phyloP scores from a whole-genome alignment of 2,329 filamentous ascomycete species.

The Epichloe bromicola region DNA sequence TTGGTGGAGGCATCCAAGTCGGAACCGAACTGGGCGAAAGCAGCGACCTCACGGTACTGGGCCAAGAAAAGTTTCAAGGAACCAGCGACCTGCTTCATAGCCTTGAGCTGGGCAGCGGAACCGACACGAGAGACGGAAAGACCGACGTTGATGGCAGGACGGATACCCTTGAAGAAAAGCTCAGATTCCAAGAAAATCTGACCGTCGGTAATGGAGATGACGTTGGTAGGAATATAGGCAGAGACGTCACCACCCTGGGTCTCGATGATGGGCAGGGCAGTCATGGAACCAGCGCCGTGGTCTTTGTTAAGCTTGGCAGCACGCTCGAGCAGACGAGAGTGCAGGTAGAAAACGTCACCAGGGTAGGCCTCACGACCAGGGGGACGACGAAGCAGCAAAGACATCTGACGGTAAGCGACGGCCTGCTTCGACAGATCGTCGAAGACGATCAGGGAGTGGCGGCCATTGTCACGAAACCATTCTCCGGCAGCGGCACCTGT shows the following conservation, averaged over 20 bases:
- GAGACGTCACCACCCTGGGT: slow-evolving; percentile 99
- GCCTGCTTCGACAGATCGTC: slow-evolving; percentile 98
- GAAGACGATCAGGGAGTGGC: slow-evolving; percentile 82
- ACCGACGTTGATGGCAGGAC: slow-evolving; percentile 99
- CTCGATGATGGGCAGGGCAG: slow-evolving; percentile 95
- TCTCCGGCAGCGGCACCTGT: slow-evolving; percentile 42
- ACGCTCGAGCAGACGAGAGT: slow-evolving; percentile 98
- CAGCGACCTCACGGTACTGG: slow-evolving; percentile 99
- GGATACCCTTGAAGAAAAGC: slow-evolving; percentile 99
- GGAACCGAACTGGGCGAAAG: slow-evolving; percentile 99
- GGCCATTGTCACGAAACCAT: slow-evolving; percentile 71
- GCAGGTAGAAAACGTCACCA: slow-evolving; percentile 98
- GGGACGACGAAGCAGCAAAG: slow-evolving; percentile 89
- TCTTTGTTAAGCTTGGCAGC: slow-evolving; percentile 98
- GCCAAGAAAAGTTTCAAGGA: slow-evolving; percentile 99
- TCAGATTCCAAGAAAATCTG: slow-evolving; percentile 99
- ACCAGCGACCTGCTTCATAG: slow-evolving; percentile 99
- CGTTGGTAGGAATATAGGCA: slow-evolving; percentile 99
- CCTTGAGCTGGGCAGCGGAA: slow-evolving; percentile 98
- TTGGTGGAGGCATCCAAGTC: slow-evolving; percentile 98
- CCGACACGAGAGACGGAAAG: slow-evolving; percentile 99
- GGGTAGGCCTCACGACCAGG: slow-evolving; percentile 99
- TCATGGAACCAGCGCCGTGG: slow-evolving; percentile 90
- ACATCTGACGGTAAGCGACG: slow-evolving; percentile 98
- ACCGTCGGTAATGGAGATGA: slow-evolving; percentile 99